Base-by-base conservation (phyloP, 768 basidiomycete genomes). In the Fomitopsis pulvina region DNA sequence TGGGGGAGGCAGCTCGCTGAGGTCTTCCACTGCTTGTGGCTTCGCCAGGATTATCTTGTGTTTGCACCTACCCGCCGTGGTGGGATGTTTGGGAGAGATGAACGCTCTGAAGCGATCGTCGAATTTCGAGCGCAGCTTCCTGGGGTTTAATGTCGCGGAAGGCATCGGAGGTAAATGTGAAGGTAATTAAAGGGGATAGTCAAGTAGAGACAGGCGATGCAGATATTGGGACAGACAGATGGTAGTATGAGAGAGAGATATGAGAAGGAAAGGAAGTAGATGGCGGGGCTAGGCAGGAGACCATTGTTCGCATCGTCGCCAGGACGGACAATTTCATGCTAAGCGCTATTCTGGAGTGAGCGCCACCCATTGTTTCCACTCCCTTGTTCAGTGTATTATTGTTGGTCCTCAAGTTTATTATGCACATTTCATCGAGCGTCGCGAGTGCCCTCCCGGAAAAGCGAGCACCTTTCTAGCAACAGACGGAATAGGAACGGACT, bases 71-170 rank as follows among this genome's bases (percentile, higher is more conserved):
- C 8, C 21, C 24, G 28, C 24, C 24, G 49, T 38, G n/a, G 47
- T 29, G 48, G 27, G 37, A 4, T 41, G 41, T 22, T 47, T 56
- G 43, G 41, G 56, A 14, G 52, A 52, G n/a, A 52, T 45, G 12
- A 54, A 32, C 14, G 14, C 28, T 30, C 46, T 25, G 47, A 14
- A 39, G 47, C 20, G 22, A 49, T 29, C 51, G 28, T 52, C 54
- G 49, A 58, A 27, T 43, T 56, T 58, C 9, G 57, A 53, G 24
- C 57, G 52, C 24, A 56, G 50, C 45, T 58, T 47, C 27, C 37
- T 12, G 39, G 51, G 39, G 34, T n/a, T 40, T 37, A 16, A 37
- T 34, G 27, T 25, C 10, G 47, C 20, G 4, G 30, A 21, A 22
- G 47, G 37, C 47, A 48, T 48, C 29, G 30, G 22, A 40, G 22